Conservation (phyloP, 2,329 filamentous ascomycete genomes). For the Hirsutella thompsonii region DNA sequence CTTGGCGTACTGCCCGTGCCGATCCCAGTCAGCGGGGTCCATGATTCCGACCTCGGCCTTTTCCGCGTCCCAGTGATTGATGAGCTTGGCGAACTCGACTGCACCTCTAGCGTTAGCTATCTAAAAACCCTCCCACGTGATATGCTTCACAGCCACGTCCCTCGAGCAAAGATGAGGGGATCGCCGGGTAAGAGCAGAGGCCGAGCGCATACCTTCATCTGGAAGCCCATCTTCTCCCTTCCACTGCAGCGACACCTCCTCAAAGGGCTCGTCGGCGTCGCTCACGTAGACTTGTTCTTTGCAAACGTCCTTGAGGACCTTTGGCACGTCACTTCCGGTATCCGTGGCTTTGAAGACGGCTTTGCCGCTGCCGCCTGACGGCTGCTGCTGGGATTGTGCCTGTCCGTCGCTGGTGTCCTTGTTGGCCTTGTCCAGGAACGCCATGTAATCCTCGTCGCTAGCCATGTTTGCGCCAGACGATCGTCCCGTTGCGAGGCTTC, state of each 20-base stretch:
- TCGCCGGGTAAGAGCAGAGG: too few relatives aligned
- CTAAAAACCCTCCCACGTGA: too few relatives aligned
- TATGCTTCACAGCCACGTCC: too few relatives aligned
- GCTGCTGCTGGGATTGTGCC: slow-evolving; percentile 4
- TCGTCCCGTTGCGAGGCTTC: slow-evolving; percentile 9
- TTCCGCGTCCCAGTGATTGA: slow-evolving; percentile 41
- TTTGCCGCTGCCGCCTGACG: slow-evolving; percentile 8
- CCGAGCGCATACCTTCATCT: slow-evolving; percentile 50
- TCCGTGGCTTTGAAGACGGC: slow-evolving; percentile 39
- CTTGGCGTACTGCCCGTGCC: slow-evolving; percentile 53
- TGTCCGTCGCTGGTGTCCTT: slow-evolving; percentile 49
- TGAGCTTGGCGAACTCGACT: slow-evolving; percentile 60
- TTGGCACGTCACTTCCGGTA: slow-evolving; percentile 45
- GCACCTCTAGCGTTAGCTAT: too few relatives aligned
- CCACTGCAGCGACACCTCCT: slow-evolving; percentile 58
- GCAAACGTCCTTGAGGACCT: slow-evolving; percentile 34
- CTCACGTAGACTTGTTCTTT: slow-evolving; percentile 56
- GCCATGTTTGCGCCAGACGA: slow-evolving; percentile 36
- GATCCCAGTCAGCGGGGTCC: slow-evolving; percentile 61
- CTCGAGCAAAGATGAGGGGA: too few relatives aligned
- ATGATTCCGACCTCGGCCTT: slow-evolving; percentile 50
- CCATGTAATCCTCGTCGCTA: slow-evolving; percentile 69
- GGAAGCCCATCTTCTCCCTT: slow-evolving; percentile 38
- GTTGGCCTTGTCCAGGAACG: slow-evolving; percentile 82
- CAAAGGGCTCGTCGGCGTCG: slow-evolving; percentile 79